Conservation (phyloP, 345 rosid species). For the Lepidium aucheri region DNA sequence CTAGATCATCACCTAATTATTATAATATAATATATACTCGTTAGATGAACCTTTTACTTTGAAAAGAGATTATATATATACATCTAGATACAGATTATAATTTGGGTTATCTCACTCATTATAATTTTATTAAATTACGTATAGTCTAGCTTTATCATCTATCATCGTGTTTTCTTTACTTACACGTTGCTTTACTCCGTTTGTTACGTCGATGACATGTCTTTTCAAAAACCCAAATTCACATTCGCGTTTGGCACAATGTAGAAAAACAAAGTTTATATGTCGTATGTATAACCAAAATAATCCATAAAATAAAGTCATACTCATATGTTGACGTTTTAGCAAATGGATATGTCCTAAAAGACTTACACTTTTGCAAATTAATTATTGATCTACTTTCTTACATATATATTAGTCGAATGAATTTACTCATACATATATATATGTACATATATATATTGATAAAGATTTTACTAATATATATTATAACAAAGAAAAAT, state of each 20-base stretch:
- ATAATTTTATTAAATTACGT: background rate
- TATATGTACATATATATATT: too few relatives aligned
- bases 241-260: background rate
- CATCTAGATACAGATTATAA: background rate
- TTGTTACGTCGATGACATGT: constrained; percentile 19
- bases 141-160: constrained; percentile 9
- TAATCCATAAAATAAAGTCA: constrained; percentile 1
- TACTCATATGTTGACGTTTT: constrained; percentile 7
- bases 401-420: background rate
- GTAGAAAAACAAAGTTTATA: background rate
- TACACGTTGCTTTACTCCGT: constrained; percentile 15
- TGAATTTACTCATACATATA: background rate
- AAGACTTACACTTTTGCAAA: background rate
- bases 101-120: background rate
- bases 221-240: constrained; percentile 5
- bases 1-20: constrained; percentile 3
- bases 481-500: too few relatives aligned
- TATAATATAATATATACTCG: background rate
- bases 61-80: background rate
- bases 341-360: background rate
- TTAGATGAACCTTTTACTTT: background rate
- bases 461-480: too few relatives aligned
- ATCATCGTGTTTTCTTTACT: constrained; percentile 15
- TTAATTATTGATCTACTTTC: background rate
- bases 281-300: background rate